Conservation (phyloP, 73 alveolate genomes). For the Tetrahymena thermophila region DNA sequence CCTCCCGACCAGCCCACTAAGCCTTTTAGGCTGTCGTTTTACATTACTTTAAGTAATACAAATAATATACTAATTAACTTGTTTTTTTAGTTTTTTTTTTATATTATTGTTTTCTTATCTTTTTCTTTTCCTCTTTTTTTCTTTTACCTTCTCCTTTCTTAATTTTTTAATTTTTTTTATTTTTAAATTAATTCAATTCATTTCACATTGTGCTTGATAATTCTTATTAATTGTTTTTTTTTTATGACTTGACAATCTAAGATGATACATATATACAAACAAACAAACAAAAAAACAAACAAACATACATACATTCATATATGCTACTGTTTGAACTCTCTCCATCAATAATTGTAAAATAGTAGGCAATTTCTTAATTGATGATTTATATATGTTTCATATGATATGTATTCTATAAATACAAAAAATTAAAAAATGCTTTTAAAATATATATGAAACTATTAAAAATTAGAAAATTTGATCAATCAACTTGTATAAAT, state of each 20-base stretch:
- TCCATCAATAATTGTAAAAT: background rate
- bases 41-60: background rate
- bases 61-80: background rate
- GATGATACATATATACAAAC: background rate
- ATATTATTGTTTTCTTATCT: background rate
- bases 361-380: background rate
- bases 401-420: background rate
- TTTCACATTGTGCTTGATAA: background rate
- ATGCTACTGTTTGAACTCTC: background rate
- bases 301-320: background rate
- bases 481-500: no score
- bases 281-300: no score
- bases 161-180: background rate
- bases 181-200: background rate
- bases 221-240: background rate
- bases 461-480: background rate
- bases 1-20: constrained; percentile 8
- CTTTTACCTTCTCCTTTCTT: background rate
- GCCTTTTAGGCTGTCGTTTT: constrained; percentile 2
- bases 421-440: background rate
- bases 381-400: background rate
- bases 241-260: background rate
- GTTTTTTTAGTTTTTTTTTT: background rate
- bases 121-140: background rate
- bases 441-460: background rate